Percentiles rank a stretch among this genome's conserved stretches.
These are phyloP conservation scores for Saussurea involucrata DNA, from an alignment of 129 eudicot genomes.

Conservation along the genomic window DNA sequence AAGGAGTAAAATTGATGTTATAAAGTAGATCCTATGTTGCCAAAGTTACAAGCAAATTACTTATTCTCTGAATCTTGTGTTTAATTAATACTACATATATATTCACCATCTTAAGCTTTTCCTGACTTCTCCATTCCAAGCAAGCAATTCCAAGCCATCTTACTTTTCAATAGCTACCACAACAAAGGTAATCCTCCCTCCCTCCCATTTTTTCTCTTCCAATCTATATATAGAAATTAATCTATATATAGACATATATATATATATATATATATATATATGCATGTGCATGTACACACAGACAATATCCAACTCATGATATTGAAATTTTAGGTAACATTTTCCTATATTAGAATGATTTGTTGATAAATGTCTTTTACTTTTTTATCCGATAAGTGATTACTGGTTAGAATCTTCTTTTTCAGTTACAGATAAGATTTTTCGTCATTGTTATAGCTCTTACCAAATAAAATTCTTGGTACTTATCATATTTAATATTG, in stretches of 20 bases:
- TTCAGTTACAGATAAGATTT: no score
- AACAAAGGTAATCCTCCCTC: background rate
- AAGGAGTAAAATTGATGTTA: background rate
- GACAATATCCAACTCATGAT: no score
- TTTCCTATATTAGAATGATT: no score
- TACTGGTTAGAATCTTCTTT: background rate
- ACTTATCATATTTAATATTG: no score
- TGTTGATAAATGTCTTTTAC: background rate
- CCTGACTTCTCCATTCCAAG: background rate
- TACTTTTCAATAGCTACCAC: background rate
- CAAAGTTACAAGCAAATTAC: constrained; percentile 9
- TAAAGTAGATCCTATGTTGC: background rate
- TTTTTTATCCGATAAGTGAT: background rate
- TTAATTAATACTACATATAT: background rate
- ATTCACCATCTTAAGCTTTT: background rate
- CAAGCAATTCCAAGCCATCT: background rate
- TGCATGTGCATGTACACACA: no score
- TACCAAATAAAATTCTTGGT: no score
- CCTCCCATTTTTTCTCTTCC: background rate
- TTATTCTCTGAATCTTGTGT: background rate
- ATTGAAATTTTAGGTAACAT: no score
- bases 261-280: no score
- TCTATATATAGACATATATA: no score
- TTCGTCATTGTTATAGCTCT: background rate
- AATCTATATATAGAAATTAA: background rate